These are phyloP conservation scores for Drechslerella coelobrocha DNA, from an alignment of 2,329 filamentous ascomycete species.

Conservation along the genomic window DNA sequence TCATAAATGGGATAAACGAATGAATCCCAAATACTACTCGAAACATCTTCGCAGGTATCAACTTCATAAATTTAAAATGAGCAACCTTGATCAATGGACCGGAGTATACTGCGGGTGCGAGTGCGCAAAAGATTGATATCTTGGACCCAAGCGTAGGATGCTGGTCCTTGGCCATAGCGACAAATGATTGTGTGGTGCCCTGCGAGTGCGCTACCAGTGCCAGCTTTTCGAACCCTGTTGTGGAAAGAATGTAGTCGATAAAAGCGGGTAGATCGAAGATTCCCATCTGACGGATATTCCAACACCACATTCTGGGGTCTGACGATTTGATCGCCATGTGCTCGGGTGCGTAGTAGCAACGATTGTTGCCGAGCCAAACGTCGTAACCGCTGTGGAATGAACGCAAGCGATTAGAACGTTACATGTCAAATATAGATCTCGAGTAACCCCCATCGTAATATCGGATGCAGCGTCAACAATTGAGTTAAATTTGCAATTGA, in stretches of 20 bases:
- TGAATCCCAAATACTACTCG: constrained; percentile 87
- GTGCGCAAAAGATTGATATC: constrained; percentile 86
- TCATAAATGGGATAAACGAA: constrained; percentile 92
- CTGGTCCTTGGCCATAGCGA: constrained; percentile 88
- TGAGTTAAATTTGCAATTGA: too few relatives aligned
- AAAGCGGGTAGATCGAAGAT: constrained; percentile 85
- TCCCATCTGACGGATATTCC: constrained; percentile 95
- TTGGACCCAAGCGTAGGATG: constrained; percentile 81
- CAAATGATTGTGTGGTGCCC: constrained; percentile 85
- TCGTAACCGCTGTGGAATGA: constrained; percentile 85
- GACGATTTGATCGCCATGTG: constrained; percentile 73
- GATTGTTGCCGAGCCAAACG: constrained; percentile 93
- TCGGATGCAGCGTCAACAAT: too few relatives aligned
- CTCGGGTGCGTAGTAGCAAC: constrained; percentile 81
- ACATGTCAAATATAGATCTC: constrained; percentile 3
- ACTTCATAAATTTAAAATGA: constrained; percentile 89
- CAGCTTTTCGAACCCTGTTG: constrained; percentile 83
- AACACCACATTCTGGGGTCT: constrained; percentile 94
- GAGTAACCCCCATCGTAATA: too few relatives aligned
- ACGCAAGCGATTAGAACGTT: too few relatives aligned
- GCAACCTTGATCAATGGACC: constrained; percentile 83
- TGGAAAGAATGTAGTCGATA: constrained; percentile 76
- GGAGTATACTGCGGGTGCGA: constrained; percentile 89
- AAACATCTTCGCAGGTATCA: constrained; percentile 78
- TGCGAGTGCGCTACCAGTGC: constrained; percentile 88